Percentiles rank a stretch among this genome's conserved stretches.
These are phyloP conservation scores for Rutstroemia sp. DNA, from an alignment of 2,329 filamentous ascomycete genomes.

Conservation along the genomic window DNA sequence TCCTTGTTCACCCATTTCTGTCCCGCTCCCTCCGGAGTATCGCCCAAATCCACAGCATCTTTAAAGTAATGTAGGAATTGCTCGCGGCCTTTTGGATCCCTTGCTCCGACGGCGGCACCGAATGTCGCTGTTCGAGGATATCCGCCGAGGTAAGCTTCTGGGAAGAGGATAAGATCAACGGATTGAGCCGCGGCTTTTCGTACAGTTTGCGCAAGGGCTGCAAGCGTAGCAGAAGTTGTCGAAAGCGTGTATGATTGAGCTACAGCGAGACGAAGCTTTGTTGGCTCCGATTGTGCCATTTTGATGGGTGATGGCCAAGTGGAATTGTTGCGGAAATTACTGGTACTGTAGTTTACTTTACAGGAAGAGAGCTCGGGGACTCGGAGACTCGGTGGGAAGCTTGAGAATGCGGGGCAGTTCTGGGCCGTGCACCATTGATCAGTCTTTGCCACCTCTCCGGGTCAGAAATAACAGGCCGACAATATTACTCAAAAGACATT, in stretches of 20 bases:
- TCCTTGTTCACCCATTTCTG: constrained; percentile 61
- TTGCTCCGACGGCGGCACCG: constrained; percentile 64
- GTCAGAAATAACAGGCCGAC: too few relatives aligned
- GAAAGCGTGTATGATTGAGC: constrained; percentile 43
- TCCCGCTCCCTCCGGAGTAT: constrained; percentile 64
- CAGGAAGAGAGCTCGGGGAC: too few relatives aligned
- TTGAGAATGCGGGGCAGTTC: too few relatives aligned
- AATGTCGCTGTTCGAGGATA: constrained; percentile 80
- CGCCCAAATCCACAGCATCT: constrained; percentile 73
- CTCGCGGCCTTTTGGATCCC: constrained; percentile 63
- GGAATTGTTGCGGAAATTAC: too few relatives aligned
- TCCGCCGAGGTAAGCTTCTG: constrained; percentile 86
- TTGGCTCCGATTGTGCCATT: constrained; percentile 13
- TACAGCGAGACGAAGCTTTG: constrained; percentile 32
- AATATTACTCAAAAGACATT: too few relatives aligned
- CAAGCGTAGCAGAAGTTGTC: constrained; percentile 50
- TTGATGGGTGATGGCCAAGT: too few relatives aligned
- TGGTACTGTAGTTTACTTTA: too few relatives aligned
- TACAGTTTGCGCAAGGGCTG: constrained; percentile 56
- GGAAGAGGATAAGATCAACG: constrained; percentile 72
- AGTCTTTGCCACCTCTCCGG: too few relatives aligned
- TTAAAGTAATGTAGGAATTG: constrained; percentile 79
- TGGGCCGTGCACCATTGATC: too few relatives aligned
- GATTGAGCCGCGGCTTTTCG: constrained; percentile 48
- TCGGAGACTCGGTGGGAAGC: too few relatives aligned